A percentile compares a stretch with the other conserved stretches of the same genome.
These are phyloP conservation scores for Rhizophlyctis rosea DNA, from an alignment of 192 early-diverging fungal genomes.

Conservation along the genomic window DNA sequence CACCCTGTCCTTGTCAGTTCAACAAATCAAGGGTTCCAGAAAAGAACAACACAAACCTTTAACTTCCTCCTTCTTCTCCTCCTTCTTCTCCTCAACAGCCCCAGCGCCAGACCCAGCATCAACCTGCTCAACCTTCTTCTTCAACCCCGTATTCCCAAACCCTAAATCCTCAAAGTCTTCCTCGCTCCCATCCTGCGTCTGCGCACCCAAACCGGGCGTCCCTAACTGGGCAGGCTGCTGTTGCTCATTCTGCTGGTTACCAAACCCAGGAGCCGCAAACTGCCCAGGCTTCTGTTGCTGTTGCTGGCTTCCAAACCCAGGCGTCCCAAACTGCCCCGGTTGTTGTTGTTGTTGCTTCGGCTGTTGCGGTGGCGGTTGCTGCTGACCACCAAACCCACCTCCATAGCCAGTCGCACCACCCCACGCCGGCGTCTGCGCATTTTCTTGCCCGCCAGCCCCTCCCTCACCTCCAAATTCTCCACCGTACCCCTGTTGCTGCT, in stretches of 20 bases:
- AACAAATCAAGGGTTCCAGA: no score
- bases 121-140: background rate
- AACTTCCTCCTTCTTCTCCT: conserved; percentile 18
- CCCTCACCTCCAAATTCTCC: background rate
- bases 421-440: background rate
- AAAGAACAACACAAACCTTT: no score
- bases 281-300: no score
- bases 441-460: background rate
- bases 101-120: background rate
- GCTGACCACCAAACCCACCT: no score
- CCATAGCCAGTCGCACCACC: background rate
- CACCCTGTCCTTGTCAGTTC: no score
- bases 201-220: background rate
- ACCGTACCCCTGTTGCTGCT: conserved; percentile 8
- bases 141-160: conserved; percentile 4
- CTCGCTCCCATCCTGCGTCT: background rate
- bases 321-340: no score
- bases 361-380: no score
- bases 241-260: conserved; percentile 1
- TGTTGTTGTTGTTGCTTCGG: no score
- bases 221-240: background rate
- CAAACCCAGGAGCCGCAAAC: background rate
- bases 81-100: background rate
- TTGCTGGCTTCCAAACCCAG: no score
- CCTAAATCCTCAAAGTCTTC: conserved; percentile 4